Percentiles rank a stretch among this genome's conserved stretches.
These are phyloP conservation scores for Rhodomyrtus psidioides DNA, from an alignment of 441 rosid species.

Conservation along the genomic window DNA sequence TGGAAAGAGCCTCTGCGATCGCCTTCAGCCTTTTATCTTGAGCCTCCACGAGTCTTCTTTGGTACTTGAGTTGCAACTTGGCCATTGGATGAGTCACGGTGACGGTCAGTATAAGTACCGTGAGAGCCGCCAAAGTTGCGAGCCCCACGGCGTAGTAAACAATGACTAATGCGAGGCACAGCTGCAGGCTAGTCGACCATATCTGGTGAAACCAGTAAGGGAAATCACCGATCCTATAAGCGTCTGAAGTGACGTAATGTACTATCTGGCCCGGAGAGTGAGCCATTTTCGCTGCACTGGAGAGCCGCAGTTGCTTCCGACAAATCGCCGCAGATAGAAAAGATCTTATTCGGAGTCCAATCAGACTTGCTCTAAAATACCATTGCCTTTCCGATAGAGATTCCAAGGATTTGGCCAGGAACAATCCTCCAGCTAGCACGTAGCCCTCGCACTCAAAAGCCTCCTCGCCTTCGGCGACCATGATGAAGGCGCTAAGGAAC, in stretches of 20 bases:
- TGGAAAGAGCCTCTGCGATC: constrained; percentile 29
- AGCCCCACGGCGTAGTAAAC: constrained; percentile 42
- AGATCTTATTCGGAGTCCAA: constrained; percentile 30
- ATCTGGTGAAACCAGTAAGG: constrained; percentile 43
- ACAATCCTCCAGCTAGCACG: constrained; percentile 27
- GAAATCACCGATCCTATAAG: constrained; percentile 34
- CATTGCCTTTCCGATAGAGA: constrained; percentile 33
- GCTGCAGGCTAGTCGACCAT: constrained; percentile 42
- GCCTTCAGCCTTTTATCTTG: constrained; percentile 36
- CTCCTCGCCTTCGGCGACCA: constrained; percentile 23
- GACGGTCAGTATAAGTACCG: constrained; percentile 24
- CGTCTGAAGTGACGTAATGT: constrained; percentile 42
- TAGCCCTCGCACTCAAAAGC: constrained; percentile 9
- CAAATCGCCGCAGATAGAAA: constrained; percentile 31
- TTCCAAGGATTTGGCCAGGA: constrained; percentile 40
- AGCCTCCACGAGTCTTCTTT: constrained; percentile 21
- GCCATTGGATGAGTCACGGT: constrained; percentile 32
- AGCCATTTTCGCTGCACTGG: constrained; percentile 31
- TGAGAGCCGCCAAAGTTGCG: constrained; percentile 35
- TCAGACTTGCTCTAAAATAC: constrained; percentile 29
- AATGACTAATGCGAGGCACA: constrained; percentile 35
- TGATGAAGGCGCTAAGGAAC: constrained; percentile 9
- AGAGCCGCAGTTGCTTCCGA: constrained; percentile 33
- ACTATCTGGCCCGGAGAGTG: constrained; percentile 47
- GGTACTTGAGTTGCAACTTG: constrained; percentile 24